Base-by-base conservation (phyloP, 305 asterid genomes). In the Andrographis paniculata region DNA sequence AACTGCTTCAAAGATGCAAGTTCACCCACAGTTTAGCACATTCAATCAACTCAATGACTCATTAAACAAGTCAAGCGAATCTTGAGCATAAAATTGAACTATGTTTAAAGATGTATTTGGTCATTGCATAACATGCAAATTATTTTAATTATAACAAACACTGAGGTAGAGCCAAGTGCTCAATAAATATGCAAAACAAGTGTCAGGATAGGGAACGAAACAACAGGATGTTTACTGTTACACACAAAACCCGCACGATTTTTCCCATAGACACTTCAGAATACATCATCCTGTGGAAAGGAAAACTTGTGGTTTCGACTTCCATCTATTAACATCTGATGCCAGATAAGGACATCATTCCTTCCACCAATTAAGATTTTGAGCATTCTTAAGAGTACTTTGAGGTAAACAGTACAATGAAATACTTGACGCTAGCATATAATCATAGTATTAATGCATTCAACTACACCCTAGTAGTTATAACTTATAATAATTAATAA, bases 281-380 rank as follows among this genome's bases (percentile, higher is more conserved):
- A 42, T 60, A 45, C 62, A 51, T 42, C 53, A 53, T 51, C 59
- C 56, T 46, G 53, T 36, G 53, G 37, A 31, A 48, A 48, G 61
- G 66, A 56, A 63, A 61, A 45, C 57, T 20, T 20, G 31, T n/a
- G 40, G 66, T 59, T 59, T 48, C 68, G 39, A 36, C 48, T 55
- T 52, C 55, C 48, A 33, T 55, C 43, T 37, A 14, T 59, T 50
- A 36, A 55, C 28, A 35, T 51, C 19, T 19, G 33, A 38, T 35
- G 27, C 48, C 45, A 22, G 5, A 46, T 38, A 39, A 39, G 16
- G 33, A 39, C 56, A 37, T 16, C 15, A 5, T 52, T 43, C n/a
- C n/a, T 55, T 42, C 40, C 35, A 38, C 48, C 31, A 16, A 36
- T 20, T 40, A 27, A 33, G 13, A 33, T 33, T 33, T 33, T 8